A percentile compares a stretch with the other conserved stretches of the same genome.
These are phyloP conservation scores for Wickerhamomyces ciferrii DNA, from an alignment of 805 yeast genomes.

Conservation along the genomic window DNA sequence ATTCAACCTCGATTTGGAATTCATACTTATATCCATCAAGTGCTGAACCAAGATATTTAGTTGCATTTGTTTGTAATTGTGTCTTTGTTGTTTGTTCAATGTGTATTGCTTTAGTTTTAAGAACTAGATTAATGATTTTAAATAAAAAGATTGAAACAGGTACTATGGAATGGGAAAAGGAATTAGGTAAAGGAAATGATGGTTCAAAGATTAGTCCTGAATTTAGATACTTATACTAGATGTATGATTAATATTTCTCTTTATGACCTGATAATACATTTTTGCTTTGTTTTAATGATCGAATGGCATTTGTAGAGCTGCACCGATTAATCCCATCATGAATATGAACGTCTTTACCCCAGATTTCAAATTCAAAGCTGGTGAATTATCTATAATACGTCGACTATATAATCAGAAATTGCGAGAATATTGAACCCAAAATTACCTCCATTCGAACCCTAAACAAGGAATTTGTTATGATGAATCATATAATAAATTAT, in stretches of 20 bases:
- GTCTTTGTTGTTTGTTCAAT: constrained; percentile 39
- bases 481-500: no score
- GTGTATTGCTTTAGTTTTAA: constrained; percentile 30
- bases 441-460: neutral
- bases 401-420: no score
- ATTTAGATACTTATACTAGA: constrained; percentile 35
- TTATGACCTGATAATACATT: no score
- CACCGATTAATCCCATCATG: no score
- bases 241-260: no score
- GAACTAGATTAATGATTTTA: constrained; percentile 31
- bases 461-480: no score
- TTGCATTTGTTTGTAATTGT: constrained; percentile 44
- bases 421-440: no score
- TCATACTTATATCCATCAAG: constrained; percentile 42
- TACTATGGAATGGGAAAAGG: constrained; percentile 44
- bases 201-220: constrained; percentile 36
- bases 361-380: no score
- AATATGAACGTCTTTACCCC: no score
- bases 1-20: constrained; percentile 53
- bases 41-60: constrained; percentile 40
- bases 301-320: no score
- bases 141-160: constrained; percentile 39
- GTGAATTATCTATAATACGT: no score
- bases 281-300: no score
- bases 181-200: constrained; percentile 37